A percentile compares a stretch with the other conserved stretches of the same genome.
These are phyloP conservation scores for Ochromonas danica DNA, from an alignment of 108 stramenopile genomes.

Conservation along the genomic window DNA sequence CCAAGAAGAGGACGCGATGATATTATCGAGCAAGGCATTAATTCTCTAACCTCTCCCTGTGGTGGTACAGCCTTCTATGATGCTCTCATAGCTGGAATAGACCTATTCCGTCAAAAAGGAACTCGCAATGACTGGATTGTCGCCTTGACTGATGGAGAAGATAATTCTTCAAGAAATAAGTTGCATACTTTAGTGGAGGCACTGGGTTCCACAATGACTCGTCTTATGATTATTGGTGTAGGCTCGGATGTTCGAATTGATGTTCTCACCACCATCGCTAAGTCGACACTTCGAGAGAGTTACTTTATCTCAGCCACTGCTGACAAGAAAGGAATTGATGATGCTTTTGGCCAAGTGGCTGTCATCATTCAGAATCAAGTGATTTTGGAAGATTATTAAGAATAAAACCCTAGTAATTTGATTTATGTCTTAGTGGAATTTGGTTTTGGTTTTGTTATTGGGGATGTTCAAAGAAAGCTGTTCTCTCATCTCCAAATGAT, in stretches of 20 bases:
- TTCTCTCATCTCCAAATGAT: too few relatives aligned
- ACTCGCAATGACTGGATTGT: neutral
- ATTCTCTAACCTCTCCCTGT: neutral
- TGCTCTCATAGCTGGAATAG: neutral
- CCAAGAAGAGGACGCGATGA: neutral
- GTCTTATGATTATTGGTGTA: neutral
- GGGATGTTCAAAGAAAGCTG: too few relatives aligned
- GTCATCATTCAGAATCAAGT: neutral
- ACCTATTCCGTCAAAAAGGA: neutral
- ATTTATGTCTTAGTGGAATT: too few relatives aligned
- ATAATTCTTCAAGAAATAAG: neutral
- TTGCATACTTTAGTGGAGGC: neutral
- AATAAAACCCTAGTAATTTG: too few relatives aligned
- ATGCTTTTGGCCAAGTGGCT: neutral
- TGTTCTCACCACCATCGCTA: neutral
- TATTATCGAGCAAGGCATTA: neutral
- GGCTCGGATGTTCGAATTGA: neutral
- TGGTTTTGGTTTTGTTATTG: too few relatives aligned
- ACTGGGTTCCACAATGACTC: neutral
- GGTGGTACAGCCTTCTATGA: slow-evolving; percentile 2
- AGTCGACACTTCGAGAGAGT: neutral
- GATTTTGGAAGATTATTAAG: neutral
- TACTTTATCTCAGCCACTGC: neutral
- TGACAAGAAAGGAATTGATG: neutral
- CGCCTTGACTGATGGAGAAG: slow-evolving; percentile 4